Evolutionary conservation across 208 protist genomes (phyloP).

Genomic region (Crithidia thermophila): DNA sequence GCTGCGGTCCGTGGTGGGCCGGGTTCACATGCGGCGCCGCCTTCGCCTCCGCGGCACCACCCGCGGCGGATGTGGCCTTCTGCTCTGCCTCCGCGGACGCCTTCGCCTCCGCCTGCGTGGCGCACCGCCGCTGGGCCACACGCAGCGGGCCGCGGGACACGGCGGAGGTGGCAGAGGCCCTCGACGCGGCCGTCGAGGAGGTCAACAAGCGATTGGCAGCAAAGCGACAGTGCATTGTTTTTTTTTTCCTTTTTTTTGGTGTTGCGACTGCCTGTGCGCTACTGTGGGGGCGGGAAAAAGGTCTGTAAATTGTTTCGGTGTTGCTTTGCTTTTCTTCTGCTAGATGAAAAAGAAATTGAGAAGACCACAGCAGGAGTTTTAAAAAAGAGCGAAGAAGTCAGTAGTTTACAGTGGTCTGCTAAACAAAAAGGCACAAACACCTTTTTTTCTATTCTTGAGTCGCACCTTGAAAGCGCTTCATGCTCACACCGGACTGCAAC

Average conservation of each 20-base stretch:
- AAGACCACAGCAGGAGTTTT: no score
- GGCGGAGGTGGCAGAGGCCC: background rate
- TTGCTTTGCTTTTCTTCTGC: no score
- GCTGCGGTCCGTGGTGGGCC: conserved; percentile 38
- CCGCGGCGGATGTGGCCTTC: conserved; percentile 24
- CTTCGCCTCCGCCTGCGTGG: conserved; percentile 32
- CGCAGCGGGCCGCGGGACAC: conserved; percentile 6
- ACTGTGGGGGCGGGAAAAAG: no score
- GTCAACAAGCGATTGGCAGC: conserved; percentile 11
- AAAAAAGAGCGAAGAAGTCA: no score
- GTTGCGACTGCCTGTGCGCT: no score
- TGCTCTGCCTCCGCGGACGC: conserved; percentile 29
- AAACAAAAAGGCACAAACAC: no score
- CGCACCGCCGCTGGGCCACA: conserved; percentile 21
- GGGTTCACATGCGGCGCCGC: conserved; percentile 16
- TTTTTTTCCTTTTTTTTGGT: background rate
- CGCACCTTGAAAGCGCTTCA: no score
- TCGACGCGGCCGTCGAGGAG: conserved; percentile 10
- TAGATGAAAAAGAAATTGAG: no score
- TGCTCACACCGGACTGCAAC: no score
- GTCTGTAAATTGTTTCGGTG: no score
- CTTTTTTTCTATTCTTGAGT: no score
- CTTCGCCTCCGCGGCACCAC: conserved; percentile 29
- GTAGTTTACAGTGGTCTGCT: no score
- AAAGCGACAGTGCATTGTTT: conserved; percentile 9